phyloP scores from a whole-genome alignment of 768 basidiomycete genomes.

The Cyclocybe cylindracea region DNA sequence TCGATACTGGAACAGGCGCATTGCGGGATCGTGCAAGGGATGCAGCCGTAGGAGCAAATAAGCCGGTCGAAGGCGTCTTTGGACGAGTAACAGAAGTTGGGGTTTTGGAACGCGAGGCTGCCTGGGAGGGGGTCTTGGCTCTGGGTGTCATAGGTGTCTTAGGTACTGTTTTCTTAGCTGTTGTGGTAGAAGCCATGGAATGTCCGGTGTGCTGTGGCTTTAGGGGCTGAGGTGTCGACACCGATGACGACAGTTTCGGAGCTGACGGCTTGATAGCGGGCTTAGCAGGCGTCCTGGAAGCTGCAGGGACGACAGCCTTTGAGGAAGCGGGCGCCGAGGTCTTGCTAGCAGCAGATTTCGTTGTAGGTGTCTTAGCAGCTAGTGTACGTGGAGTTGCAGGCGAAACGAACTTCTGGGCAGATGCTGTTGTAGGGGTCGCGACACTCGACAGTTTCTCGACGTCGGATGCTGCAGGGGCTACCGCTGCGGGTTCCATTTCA shows the following conservation, averaged over 20 bases:
- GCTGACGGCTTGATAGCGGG: slow-evolving; percentile 23
- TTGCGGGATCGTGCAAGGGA: slow-evolving; percentile 73
- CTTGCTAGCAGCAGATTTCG: slow-evolving; percentile 24
- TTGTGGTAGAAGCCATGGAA: slow-evolving; percentile 25
- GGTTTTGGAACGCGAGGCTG: slow-evolving; percentile 34
- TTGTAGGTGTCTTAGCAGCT: neutral
- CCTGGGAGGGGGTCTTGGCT: slow-evolving; percentile 27
- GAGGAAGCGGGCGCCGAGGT: slow-evolving; percentile 12
- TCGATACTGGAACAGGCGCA: slow-evolving; percentile 44
- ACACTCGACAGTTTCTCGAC: slow-evolving; percentile 5
- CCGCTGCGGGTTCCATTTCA: slow-evolving; percentile 16
- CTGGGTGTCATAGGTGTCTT: slow-evolving; percentile 19
- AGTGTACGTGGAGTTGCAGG: slow-evolving; percentile 15
- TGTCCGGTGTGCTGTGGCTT: slow-evolving; percentile 37
- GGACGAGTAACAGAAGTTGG: slow-evolving; percentile 41
- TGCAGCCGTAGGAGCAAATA: slow-evolving; percentile 84
- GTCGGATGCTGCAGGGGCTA: slow-evolving; percentile 2
- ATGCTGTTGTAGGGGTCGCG: slow-evolving; percentile 14
- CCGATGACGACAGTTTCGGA: slow-evolving; percentile 20
- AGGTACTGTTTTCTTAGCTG: slow-evolving; percentile 18
- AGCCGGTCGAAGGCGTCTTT: slow-evolving; percentile 65
- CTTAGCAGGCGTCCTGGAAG: slow-evolving; percentile 21
- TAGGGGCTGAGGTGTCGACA: slow-evolving; percentile 24
- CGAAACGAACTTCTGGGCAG: slow-evolving; percentile 11
- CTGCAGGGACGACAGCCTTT: neutral